Conservation (phyloP, 2,329 filamentous ascomycete genomes). For the Nigrograna mackinnonii region DNA sequence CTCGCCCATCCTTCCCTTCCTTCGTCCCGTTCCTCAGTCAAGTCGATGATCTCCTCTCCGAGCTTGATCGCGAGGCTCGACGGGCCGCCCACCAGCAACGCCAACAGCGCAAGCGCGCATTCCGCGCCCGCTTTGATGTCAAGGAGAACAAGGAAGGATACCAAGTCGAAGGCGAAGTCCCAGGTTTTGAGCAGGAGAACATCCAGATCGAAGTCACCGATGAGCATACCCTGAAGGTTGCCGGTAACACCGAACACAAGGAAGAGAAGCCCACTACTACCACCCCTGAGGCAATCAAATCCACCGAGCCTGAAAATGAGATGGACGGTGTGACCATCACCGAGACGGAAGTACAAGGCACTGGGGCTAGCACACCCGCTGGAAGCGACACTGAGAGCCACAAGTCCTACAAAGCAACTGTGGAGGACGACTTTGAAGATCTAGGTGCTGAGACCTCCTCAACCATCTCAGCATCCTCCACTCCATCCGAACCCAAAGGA, state of each 20-base stretch:
- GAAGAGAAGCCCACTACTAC: conserved; percentile 9
- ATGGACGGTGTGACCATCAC: conserved; percentile 23
- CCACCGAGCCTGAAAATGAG: conserved; percentile 4
- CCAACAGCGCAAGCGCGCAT: conserved; percentile 32
- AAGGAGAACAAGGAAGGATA: conserved; percentile 32
- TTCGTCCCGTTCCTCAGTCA: conserved; percentile 37
- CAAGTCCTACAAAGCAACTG: conserved; percentile 39
- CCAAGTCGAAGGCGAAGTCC: conserved; percentile 34
- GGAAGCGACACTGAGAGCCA: conserved; percentile 30
- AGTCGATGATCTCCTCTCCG: conserved; percentile 33
- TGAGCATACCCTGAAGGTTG: conserved; percentile 34
- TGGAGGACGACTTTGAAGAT: conserved; percentile 42
- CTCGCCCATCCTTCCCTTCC: conserved; percentile 23
- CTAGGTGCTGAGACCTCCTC: conserved; percentile 34
- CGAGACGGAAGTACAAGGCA: conserved; percentile 19
- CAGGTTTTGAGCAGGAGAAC: conserved; percentile 38
- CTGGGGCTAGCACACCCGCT: conserved; percentile 15
- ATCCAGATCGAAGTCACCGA: conserved; percentile 38
- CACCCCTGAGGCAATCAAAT: conserved; percentile 2
- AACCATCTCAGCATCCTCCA: conserved; percentile 22
- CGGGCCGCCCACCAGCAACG: conserved; percentile 27
- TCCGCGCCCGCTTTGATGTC: conserved; percentile 34
- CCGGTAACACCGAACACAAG: conserved; percentile 31
- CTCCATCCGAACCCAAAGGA: conserved; percentile 20
- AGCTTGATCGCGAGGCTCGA: conserved; percentile 33